These are phyloP conservation scores for Exidia glandulosa DNA, from an alignment of 768 basidiomycete species.

Conservation along the genomic window DNA sequence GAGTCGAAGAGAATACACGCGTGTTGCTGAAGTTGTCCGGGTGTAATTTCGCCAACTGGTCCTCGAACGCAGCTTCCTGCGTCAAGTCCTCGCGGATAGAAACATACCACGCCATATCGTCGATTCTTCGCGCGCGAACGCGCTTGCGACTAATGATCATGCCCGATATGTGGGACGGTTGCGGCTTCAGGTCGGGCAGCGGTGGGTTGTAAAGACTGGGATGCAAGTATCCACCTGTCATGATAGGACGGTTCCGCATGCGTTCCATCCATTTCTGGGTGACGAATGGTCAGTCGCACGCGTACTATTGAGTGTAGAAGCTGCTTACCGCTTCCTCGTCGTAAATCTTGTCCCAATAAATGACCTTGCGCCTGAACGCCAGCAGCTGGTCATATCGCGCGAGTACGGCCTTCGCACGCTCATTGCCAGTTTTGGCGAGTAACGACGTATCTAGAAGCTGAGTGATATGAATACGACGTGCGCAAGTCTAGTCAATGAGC, in stretches of 20 bases:
- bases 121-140: constrained; percentile 35
- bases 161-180: constrained; percentile 57
- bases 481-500: not conserved
- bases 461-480: not conserved
- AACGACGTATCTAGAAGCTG: constrained; percentile 39
- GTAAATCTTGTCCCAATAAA: constrained; percentile 34
- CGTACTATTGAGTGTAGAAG: not conserved
- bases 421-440: constrained; percentile 43
- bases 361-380: constrained; percentile 36
- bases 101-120: constrained; percentile 19
- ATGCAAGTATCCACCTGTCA: constrained; percentile 63
- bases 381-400: constrained; percentile 51
- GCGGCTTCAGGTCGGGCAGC: constrained; percentile 69
- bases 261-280: constrained; percentile 44
- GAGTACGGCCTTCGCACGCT: constrained; percentile 33
- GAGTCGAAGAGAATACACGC: constrained; percentile 13
- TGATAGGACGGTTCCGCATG: constrained; percentile 47
- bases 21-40: constrained; percentile 4
- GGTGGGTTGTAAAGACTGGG: constrained; percentile 55
- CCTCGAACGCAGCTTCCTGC: constrained; percentile 31
- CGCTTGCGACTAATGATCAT: constrained; percentile 49
- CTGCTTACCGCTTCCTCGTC: constrained; percentile 41
- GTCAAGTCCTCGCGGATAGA: constrained; percentile 25
- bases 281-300: not conserved
- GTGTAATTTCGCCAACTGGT: constrained; percentile 3